These are phyloP conservation scores for Chamaecrista fasciculata DNA, from an alignment of 306 rosid species.

Conservation along the genomic window DNA sequence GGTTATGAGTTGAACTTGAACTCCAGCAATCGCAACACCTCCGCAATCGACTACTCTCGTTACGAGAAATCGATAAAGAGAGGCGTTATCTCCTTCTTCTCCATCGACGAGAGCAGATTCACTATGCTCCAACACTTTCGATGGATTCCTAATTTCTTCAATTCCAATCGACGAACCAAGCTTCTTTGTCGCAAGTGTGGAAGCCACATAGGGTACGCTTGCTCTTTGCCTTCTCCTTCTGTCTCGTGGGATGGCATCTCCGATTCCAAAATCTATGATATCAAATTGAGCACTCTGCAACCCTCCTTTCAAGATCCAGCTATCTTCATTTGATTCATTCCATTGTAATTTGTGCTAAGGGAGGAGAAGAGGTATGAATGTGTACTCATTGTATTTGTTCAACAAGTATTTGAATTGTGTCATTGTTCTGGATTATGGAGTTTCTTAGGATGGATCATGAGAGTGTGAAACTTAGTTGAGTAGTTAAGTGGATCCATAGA, in stretches of 20 bases:
- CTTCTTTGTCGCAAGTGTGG: constrained; percentile 38
- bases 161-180: constrained; percentile 30
- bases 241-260: constrained; percentile 32
- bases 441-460: neutral
- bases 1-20: constrained; percentile 33
- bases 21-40: constrained; percentile 33
- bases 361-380: neutral
- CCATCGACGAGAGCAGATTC: constrained; percentile 38
- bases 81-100: constrained; percentile 35
- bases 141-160: constrained; percentile 31
- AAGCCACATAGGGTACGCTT: constrained; percentile 30
- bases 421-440: neutral
- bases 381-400: too few species aligned
- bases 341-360: neutral
- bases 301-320: constrained; percentile 23
- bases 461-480: neutral
- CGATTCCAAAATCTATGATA: constrained; percentile 27
- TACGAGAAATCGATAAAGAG: constrained; percentile 30
- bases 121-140: constrained; percentile 18
- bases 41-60: neutral
- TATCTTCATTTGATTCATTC: neutral
- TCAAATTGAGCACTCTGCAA: constrained; percentile 29
- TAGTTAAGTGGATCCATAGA: neutral
- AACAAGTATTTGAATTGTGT: neutral
- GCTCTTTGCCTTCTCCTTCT: neutral